Base-by-base conservation (phyloP, 2,329 filamentous ascomycete species). In the Tolypocladium paradoxum region DNA sequence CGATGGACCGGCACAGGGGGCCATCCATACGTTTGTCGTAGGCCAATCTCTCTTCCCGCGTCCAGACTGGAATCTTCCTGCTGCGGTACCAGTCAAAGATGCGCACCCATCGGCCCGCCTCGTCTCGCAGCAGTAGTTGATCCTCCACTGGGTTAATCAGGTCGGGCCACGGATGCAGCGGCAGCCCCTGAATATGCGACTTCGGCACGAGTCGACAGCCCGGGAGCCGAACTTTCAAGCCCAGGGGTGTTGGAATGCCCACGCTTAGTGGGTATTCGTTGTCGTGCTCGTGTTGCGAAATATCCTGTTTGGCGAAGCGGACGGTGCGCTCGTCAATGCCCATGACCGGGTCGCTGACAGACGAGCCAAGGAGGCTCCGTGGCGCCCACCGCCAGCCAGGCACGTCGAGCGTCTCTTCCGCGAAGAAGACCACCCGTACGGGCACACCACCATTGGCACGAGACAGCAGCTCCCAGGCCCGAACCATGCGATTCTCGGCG, bases 371-470 rank as follows among this genome's bases (percentile, higher is more conserved):
- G 7, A 63, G 52, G 22, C 56, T 62, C 6, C 50, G 55, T 0
- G 62, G 61, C 4, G 62, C 64, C 63, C 65, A 66, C 43, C 61
- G 54, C 59, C 60, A 66, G 1, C 62, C 64, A 5, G 52, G 51
- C 3, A 57, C 36, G 34, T 54, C 37, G 2, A 65, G 36, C 1
- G 55, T 45, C n/a, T 61, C 55, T 6, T 65, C 61, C 4, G 59
- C 53, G 24, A 54, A 60, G 49, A 63, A 63, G 36, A 66, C 58
- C 2, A 64, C 18, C 1, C 56, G 55, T 0, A 54, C 35, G 1
- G 62, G 53, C 38, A 64, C 51, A 1, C 62, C 59, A 7, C 57
- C 57, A 1, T 51, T 18, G 16, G 48, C 54, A 2, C 54, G 37
- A 7, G 56, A 53, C 1, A 64, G 36, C 16, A 60, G 52, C 36